Evolutionary conservation across 2,329 filamentous ascomycete genomes (phyloP).

Genomic region (Aaosphaeria arxii): DNA sequence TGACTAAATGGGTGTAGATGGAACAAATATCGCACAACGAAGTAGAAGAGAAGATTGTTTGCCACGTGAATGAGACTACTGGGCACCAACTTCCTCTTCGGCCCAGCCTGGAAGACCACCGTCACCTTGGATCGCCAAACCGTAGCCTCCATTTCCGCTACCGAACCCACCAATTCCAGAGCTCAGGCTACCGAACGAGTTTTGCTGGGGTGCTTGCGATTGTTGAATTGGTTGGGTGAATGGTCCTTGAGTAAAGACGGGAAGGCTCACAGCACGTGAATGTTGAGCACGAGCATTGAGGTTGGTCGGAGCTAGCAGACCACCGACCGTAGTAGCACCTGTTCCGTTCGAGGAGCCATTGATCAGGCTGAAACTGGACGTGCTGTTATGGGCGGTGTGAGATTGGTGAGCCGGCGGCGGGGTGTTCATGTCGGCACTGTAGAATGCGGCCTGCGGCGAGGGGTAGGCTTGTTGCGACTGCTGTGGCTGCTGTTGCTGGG

Average conservation of each 20-base stretch:
- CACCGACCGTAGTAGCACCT: conserved; percentile 68
- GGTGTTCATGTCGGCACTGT: conserved; percentile 64
- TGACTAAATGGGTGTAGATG: not conserved
- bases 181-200: conserved; percentile 58
- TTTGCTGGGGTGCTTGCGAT: conserved; percentile 36
- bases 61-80: conserved; percentile 26
- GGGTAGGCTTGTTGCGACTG: conserved; percentile 62
- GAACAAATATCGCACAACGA: conserved; percentile 30
- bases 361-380: conserved; percentile 49
- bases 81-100: conserved; percentile 60
- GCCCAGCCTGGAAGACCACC: conserved; percentile 60
- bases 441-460: conserved; percentile 77
- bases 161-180: conserved; percentile 58
- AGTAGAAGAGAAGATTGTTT: conserved; percentile 15
- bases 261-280: conserved; percentile 85
- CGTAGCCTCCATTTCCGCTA: conserved; percentile 53
- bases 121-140: conserved; percentile 58
- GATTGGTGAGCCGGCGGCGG: conserved; percentile 61
- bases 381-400: conserved; percentile 54
- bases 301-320: conserved; percentile 71
- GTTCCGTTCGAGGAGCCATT: conserved; percentile 40
- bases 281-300: conserved; percentile 58
- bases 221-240: conserved; percentile 45
- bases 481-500: conserved; percentile 46
- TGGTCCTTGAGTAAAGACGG: conserved; percentile 63